Percentiles rank a stretch among this genome's conserved stretches.
phyloP scores from a whole-genome alignment of 176 grass and related monocot species.

The Sorghum bicolor region Sorghum_bicolor_NCBIv3 NC_012870.2:68517501-68518000 shows the following conservation, averaged over 20 bases:
- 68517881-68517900: background rate
- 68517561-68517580: background rate
- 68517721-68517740: background rate
- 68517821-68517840: background rate
- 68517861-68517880: background rate
- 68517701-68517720: background rate
- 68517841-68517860: no score
- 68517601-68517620: background rate
- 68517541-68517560: no score
- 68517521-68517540: no score
- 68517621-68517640: no score
- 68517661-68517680: no score
- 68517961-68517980: conserved; percentile 14
- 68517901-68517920: conserved; percentile 12
- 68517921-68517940: conserved; percentile 8
- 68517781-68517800: background rate
- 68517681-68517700: background rate
- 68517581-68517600: background rate
- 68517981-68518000: background rate
- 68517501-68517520: background rate
- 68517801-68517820: background rate
- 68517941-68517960: conserved; percentile 19
- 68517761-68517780: background rate
- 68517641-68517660: no score
- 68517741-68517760: background rate